Evolutionary conservation across 192 early-diverging fungal genomes (phyloP), one percentile per base, ranked within the genome.

Genomic region (Coemansia sp.): DNA sequence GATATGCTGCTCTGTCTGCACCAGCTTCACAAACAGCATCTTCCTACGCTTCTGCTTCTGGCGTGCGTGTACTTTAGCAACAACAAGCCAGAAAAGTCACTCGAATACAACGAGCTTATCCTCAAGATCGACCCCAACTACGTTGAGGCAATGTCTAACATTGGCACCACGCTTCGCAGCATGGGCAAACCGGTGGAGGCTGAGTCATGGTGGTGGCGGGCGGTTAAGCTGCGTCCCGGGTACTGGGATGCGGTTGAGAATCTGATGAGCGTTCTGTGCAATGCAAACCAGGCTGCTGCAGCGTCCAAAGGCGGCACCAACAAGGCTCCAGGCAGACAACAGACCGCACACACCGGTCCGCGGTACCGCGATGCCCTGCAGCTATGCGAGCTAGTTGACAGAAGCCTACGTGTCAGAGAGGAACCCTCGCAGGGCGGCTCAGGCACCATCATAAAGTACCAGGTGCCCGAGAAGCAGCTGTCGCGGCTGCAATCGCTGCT

Each of bases 181-280:
- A 87, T 91, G 82, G 92, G 90, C 66, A 79, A 90, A 32, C 79
- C 84, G 8, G 46, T 77, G 1, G 88, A 92, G 63, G 93, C 94
- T 12, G 94, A 96, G 69, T 74, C 76, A 54, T 94, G 88, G 86
- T 96, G 94, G 88, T 91, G 90, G 78, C 82, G 80, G 15, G 94
- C 94, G 1, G 92, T 96, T 58, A 72, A 85, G 64, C 84, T 94
- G 63, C 79, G 94, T 13, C 94, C 94, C 1, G 91, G 91, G 9
- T 96, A 96, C 78, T 96, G 93, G 93, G 94, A 96, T 65, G 94
- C 93, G 6, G 90, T 90, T 22, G 91, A 94, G 70, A 95, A 95
- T 66, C 83, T 96, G 41, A 88, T 95, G 40, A 91, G 91, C 16
- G 87, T 94, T 26, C 76, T 95, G 45, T 93, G 91, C 78, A 78